Percentiles rank a stretch among this genome's conserved stretches.
phyloP scores from a whole-genome alignment of 768 basidiomycete species.

The Trametes gibbosa region DNA sequence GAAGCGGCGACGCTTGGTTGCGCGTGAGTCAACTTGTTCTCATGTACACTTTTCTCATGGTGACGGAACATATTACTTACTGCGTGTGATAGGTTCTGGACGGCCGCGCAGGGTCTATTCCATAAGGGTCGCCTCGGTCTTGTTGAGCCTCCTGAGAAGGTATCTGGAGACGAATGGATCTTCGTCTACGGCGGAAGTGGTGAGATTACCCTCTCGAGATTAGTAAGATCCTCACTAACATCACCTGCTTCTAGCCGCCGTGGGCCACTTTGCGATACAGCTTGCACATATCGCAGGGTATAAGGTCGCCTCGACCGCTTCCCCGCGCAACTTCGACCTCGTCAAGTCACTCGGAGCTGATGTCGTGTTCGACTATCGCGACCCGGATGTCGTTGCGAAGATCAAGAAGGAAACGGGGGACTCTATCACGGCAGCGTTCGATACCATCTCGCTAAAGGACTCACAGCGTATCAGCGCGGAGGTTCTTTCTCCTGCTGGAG shows the following conservation, averaged over 20 bases:
- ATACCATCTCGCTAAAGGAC: slow-evolving; percentile 11
- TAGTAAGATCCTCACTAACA: too few species aligned
- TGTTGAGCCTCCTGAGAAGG: not conserved
- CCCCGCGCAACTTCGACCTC: slow-evolving; percentile 34
- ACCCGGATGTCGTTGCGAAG: slow-evolving; percentile 18
- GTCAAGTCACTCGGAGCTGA: slow-evolving; percentile 37
- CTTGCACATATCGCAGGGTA: slow-evolving; percentile 30
- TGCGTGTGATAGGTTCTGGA: not conserved
- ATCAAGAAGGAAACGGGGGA: slow-evolving; percentile 18
- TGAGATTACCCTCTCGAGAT: slow-evolving; percentile 24
- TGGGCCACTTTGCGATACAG: slow-evolving; percentile 33
- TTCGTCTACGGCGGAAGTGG: slow-evolving; percentile 19
- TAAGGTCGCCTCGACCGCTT: slow-evolving; percentile 33
- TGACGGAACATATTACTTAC: not conserved
- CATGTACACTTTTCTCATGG: not conserved
- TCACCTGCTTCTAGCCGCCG: slow-evolving; percentile 28
- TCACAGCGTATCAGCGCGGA: slow-evolving; percentile 8
- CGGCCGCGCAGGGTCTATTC: slow-evolving; percentile 5
- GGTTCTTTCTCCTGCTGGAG: slow-evolving; percentile 2
- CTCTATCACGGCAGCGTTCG: slow-evolving; percentile 12
- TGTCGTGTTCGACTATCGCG: slow-evolving; percentile 30
- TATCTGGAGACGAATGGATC: not conserved
- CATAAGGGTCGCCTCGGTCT: not conserved
- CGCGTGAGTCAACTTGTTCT: not conserved
- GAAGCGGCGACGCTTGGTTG: slow-evolving; percentile 14